These are phyloP conservation scores for Quercus variabilis DNA, from an alignment of 306 rosid genomes.

Conservation along the genomic window DNA sequence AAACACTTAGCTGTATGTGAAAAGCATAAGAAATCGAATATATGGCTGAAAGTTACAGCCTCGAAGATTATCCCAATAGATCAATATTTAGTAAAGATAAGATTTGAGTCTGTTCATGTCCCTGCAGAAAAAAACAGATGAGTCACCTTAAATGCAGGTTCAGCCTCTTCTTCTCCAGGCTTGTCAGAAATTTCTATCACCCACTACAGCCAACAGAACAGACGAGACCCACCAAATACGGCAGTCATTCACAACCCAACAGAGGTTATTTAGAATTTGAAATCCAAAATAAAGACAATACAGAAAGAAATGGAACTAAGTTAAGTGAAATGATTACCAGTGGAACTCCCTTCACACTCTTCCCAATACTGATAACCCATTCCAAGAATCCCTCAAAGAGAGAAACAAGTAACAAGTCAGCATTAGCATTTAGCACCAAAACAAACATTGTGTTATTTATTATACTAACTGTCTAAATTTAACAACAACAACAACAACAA, in stretches of 20 bases:
- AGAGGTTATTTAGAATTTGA: neutral
- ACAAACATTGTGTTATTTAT: neutral
- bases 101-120: neutral
- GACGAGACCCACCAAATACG: slow-evolving; percentile 7
- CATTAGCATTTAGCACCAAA: slow-evolving; percentile 16
- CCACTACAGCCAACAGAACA: slow-evolving; percentile 53
- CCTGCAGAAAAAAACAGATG: slow-evolving; percentile 9
- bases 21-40: neutral
- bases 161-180: slow-evolving; percentile 81
- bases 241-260: neutral
- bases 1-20: neutral
- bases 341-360: slow-evolving; percentile 84
- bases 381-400: slow-evolving; percentile 66
- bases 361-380: slow-evolving; percentile 78
- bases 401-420: slow-evolving; percentile 57
- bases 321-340: slow-evolving; percentile 62
- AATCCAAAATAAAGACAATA: slow-evolving; percentile 1
- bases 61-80: neutral
- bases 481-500: neutral
- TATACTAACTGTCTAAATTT: neutral
- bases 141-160: slow-evolving; percentile 95
- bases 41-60: neutral
- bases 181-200: slow-evolving; percentile 97
- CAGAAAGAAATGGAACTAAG: neutral
- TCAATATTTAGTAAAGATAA: neutral